phyloP scores from a whole-genome alignment of 306 rosid species.

The Quercus variabilis region DNA sequence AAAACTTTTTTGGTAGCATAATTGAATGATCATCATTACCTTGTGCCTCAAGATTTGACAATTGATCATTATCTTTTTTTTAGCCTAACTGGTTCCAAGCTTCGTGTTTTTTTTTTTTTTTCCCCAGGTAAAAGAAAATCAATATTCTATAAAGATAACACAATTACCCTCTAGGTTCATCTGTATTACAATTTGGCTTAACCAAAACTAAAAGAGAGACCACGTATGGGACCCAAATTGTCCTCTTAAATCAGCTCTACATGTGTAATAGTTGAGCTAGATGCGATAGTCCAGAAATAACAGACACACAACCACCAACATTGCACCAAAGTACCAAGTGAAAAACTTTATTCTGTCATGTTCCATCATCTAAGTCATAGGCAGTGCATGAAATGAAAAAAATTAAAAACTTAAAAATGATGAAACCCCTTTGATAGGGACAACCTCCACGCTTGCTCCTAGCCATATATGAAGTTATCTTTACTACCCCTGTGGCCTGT shows the following conservation, averaged over 20 bases:
- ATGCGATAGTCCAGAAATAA: constrained; percentile 2
- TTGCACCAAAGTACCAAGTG: constrained; percentile 24
- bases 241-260: not conserved
- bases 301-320: constrained; percentile 24
- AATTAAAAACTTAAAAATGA: not conserved
- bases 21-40: not conserved
- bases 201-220: not conserved
- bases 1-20: not conserved
- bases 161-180: not conserved
- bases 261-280: not conserved
- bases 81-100: no score
- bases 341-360: not conserved
- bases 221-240: not conserved
- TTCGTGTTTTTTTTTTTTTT: no score
- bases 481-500: not conserved
- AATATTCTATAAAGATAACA: no score
- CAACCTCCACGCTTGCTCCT: constrained; percentile 21
- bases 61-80: not conserved
- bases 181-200: not conserved
- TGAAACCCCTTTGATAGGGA: constrained; percentile 13
- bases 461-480: constrained; percentile 9
- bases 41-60: not conserved
- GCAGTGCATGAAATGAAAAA: constrained; percentile 4
- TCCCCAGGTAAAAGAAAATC: no score
- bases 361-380: constrained; percentile 18